These are phyloP conservation scores for Ustilago trichophora DNA, from an alignment of 1,284 basidiomycete species.

Conservation along the genomic window DNA sequence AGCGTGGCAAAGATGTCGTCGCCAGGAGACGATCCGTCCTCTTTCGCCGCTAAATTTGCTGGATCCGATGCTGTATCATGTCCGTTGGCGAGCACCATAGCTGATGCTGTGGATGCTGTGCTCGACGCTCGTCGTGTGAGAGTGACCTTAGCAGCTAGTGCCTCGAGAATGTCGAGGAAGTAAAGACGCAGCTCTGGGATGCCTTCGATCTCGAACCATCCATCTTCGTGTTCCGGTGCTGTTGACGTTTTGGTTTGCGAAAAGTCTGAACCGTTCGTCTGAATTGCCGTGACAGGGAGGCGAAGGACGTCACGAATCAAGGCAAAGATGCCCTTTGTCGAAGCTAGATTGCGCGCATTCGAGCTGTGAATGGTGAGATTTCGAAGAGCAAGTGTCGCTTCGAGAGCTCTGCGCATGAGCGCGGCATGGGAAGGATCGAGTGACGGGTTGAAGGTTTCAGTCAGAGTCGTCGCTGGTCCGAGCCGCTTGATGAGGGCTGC, in stretches of 20 bases:
- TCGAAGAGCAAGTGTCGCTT: conserved; percentile 54
- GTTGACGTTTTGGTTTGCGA: background rate
- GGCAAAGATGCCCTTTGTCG: conserved; percentile 24
- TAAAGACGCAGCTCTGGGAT: conserved; percentile 58
- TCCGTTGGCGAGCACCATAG: background rate
- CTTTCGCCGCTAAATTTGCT: background rate
- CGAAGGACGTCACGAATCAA: conserved; percentile 44
- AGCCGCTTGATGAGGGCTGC: background rate
- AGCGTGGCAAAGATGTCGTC: conserved; percentile 55
- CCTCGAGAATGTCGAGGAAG: conserved; percentile 60
- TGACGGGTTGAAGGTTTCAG: conserved; percentile 12
- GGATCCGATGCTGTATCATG: background rate
- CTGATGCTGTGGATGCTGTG: background rate
- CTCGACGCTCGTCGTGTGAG: conserved; percentile 44
- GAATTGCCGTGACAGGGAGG: conserved; percentile 19
- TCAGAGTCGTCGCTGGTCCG: background rate
- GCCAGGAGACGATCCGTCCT: background rate
- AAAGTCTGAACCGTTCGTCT: background rate
- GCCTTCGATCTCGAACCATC: conserved; percentile 52
- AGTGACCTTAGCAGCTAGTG: conserved; percentile 30
- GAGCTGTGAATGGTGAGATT: conserved; percentile 38
- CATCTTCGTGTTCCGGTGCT: conserved; percentile 22
- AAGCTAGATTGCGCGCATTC: conserved; percentile 39
- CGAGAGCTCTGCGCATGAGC: conserved; percentile 54
- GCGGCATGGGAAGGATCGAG: conserved; percentile 34